Evolutionary conservation across 2,329 filamentous ascomycete genomes (phyloP), one percentile per base, ranked within the genome.

Genomic region (Microthyrium microscopicum): DNA sequence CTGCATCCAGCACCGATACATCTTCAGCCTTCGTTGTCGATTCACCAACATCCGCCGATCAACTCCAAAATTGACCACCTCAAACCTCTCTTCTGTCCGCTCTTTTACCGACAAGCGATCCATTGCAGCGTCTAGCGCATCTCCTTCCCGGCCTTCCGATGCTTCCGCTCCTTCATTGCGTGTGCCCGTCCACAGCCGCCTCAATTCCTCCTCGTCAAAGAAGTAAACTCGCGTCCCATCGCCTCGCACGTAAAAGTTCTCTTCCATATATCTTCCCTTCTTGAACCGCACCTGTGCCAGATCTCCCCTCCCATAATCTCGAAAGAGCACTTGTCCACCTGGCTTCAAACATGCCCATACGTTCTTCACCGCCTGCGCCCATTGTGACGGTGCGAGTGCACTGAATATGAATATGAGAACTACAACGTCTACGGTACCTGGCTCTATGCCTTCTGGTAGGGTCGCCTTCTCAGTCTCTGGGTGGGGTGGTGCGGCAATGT

Each of bases 331-430:
- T 47, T 81, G 68, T n/a, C 89, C 89, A 40, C 85, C 87, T 1
- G 84, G 83, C 58, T 92, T 95, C 42, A 98, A 66, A 22, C 93
- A 64, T 33, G 70, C 70, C 54, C 78, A 70, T 12, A 94, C 71
- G 50, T 95, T 98, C 37, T 65, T 60, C 25, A 95, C 73, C 9
- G 84, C 83, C 49, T 73, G 70, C 31, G 66, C 61, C 89, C 89
- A 98, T 55, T 98, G 84, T 30, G 56, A 53, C 0, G 89, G 89
- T 21, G 78, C 75, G 29, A 98, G 62, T 2, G 89, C 89, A 13
- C 83, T 93, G 62, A 98, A 95, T 49, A 95, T 87, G 60, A 98
- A 98, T 39, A 98, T 83, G 68, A 98, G 73, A 34, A 98, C 65
- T 24, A 92, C 82, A 25, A 95, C 72, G 55, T 98, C 87, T 39